Evolutionary conservation across 495 filamentous ascomycete genomes (phyloP).

Genomic region (Cairneyella variabilis): DNA sequence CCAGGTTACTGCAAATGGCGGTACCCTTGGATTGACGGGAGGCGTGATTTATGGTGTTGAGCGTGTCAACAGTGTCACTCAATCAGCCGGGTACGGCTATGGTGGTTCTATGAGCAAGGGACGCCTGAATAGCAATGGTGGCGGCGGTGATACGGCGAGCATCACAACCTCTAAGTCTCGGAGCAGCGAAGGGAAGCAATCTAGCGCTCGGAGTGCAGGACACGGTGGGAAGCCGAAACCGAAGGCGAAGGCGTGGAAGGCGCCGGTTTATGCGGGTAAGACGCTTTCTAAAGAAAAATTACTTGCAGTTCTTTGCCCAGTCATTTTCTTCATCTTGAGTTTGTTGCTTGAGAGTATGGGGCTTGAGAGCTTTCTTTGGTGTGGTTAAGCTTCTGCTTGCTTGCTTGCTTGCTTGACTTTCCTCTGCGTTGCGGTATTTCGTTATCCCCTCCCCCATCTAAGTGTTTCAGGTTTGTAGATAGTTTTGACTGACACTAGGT

Average conservation of each 20-base stretch:
- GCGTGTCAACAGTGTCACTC: constrained; percentile 1
- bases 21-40: constrained; percentile 12
- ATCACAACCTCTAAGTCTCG: constrained; percentile 16
- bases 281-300: too few relatives aligned
- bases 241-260: constrained; percentile 33
- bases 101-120: background rate
- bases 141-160: constrained; percentile 6
- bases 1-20: constrained; percentile 8
- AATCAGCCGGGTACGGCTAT: background rate
- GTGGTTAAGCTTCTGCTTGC: too few relatives aligned
- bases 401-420: too few relatives aligned
- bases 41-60: constrained; percentile 23
- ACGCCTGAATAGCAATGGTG: background rate
- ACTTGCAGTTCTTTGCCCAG: too few relatives aligned
- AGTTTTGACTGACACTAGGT: too few relatives aligned
- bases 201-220: constrained; percentile 9
- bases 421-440: background rate
- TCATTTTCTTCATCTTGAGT: too few relatives aligned
- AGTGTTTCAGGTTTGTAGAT: too few relatives aligned
- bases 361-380: too few relatives aligned
- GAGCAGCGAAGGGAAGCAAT: constrained; percentile 18
- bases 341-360: too few relatives aligned
- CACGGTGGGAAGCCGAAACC: constrained; percentile 19
- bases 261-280: constrained; percentile 40
- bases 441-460: constrained; percentile 8